Conservation (phyloP, 208 protist genomes). For the Tritrichomonas foetus region DNA sequence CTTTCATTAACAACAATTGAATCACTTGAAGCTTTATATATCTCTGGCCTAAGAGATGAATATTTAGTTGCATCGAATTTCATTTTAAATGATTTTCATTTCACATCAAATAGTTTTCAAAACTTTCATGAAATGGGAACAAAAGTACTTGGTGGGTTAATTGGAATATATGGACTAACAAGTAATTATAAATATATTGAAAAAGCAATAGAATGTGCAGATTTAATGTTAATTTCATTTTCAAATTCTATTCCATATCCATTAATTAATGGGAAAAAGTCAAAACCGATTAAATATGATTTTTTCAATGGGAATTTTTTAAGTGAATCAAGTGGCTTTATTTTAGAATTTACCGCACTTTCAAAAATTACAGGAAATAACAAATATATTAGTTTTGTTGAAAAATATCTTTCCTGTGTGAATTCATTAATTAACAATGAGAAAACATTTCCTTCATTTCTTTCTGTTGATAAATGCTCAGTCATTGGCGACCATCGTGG, state of each 20-base stretch:
- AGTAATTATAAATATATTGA: background rate
- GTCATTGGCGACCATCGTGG: background rate
- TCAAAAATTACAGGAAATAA: background rate
- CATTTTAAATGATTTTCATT: background rate
- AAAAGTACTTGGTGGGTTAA: background rate
- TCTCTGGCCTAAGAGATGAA: background rate
- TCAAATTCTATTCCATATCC: background rate
- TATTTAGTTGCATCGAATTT: background rate
- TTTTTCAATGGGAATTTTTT: conserved; percentile 23
- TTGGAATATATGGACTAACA: background rate
- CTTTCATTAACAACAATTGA: conserved; percentile 10
- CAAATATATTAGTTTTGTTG: background rate
- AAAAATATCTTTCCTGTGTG: background rate
- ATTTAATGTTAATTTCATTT: background rate
- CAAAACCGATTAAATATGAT: background rate
- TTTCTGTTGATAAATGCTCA: background rate
- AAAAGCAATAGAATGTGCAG: background rate
- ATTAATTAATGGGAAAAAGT: background rate
- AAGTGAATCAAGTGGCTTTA: background rate
- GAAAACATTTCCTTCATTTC: background rate
- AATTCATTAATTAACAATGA: too few species aligned
- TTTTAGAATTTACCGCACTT: background rate
- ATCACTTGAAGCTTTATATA: background rate
- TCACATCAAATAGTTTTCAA: too few species aligned
- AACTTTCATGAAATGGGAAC: background rate